Percentiles rank a stretch among this genome's conserved stretches.
phyloP scores from a whole-genome alignment of 2,329 filamentous ascomycete genomes.

The Aspergillus sp. region DNA sequence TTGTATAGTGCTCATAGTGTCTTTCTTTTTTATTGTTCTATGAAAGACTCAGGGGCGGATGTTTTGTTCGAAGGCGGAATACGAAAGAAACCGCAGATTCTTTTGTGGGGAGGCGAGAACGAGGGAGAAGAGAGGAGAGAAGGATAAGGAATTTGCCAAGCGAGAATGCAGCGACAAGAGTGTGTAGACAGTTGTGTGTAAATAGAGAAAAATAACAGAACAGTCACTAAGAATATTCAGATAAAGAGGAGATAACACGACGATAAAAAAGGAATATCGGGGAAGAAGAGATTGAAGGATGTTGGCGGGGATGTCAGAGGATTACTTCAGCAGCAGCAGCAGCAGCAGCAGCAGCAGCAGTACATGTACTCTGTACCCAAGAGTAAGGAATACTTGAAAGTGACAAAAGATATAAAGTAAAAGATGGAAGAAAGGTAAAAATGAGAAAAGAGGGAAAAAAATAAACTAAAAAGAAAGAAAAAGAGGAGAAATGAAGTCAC shows the following conservation, averaged over 20 bases:
- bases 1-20: slow-evolving; percentile 66
- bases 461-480: slow-evolving; percentile 4
- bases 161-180: too few relatives aligned
- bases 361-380: too few relatives aligned
- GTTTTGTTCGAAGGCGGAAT: too few relatives aligned
- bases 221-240: neutral
- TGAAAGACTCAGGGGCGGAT: too few relatives aligned
- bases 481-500: neutral
- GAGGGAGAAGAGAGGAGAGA: too few relatives aligned
- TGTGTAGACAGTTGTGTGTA: neutral
- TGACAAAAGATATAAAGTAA: neutral
- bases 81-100: too few relatives aligned
- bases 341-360: neutral
- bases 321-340: neutral
- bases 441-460: slow-evolving; percentile 1
- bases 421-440: slow-evolving; percentile 2
- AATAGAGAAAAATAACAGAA: neutral
- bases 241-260: neutral
- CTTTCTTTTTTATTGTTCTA: neutral
- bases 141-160: too few relatives aligned
- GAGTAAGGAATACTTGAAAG: neutral
- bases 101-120: too few relatives aligned
- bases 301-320: neutral
- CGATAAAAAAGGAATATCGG: neutral
- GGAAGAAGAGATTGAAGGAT: neutral